These are phyloP conservation scores for Coniferiporia sulphurascens DNA, from an alignment of 1,284 basidiomycete genomes.

Conservation along the genomic window DNA sequence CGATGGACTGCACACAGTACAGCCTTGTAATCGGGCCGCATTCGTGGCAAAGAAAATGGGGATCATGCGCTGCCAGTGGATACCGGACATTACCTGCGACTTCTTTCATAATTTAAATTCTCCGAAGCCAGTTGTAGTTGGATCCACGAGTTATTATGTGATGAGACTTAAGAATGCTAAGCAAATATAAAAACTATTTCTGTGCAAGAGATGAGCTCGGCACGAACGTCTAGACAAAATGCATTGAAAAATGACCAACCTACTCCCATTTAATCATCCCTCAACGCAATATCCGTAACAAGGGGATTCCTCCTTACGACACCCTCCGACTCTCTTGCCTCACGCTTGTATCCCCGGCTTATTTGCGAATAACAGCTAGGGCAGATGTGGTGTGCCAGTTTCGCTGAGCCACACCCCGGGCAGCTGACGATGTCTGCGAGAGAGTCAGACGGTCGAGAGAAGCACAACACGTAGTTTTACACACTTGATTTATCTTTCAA, in stretches of 20 bases:
- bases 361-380: slow-evolving; percentile 80
- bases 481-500: slow-evolving; percentile 90
- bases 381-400: slow-evolving; percentile 89
- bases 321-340: slow-evolving; percentile 23
- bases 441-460: slow-evolving; percentile 14
- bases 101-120: too few species aligned
- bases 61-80: background rate
- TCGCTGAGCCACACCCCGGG: slow-evolving; percentile 85
- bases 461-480: slow-evolving; percentile 29
- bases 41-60: too few species aligned
- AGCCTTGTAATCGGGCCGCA: too few species aligned
- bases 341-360: slow-evolving; percentile 58
- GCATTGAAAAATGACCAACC: background rate
- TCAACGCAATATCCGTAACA: background rate
- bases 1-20: too few species aligned
- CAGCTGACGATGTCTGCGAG: slow-evolving; percentile 83
- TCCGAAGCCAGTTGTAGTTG: background rate
- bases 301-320: background rate
- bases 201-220: background rate
- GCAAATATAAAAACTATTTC: background rate
- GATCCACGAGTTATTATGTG: background rate
- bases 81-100: background rate
- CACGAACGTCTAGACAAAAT: background rate
- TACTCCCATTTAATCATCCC: background rate
- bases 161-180: background rate